Percentiles rank a stretch among this genome's conserved stretches.
phyloP scores from a whole-genome alignment of 2,329 filamentous ascomycete species.

The Clarireedia monteithiana region DNA sequence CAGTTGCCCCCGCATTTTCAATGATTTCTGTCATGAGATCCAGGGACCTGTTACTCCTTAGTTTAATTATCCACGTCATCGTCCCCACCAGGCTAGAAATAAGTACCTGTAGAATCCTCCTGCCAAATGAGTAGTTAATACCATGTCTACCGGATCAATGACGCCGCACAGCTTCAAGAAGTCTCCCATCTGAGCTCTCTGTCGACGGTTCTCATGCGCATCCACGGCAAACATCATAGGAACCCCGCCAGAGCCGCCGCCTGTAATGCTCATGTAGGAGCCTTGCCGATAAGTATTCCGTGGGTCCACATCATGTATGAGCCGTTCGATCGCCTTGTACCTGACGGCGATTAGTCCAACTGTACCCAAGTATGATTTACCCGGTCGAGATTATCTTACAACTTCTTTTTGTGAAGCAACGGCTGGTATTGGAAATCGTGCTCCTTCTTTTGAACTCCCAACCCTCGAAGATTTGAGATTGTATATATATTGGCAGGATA shows the following conservation, averaged over 20 bases:
- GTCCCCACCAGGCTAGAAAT: neutral
- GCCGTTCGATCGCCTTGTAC: neutral
- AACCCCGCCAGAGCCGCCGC: neutral
- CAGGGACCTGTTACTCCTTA: neutral
- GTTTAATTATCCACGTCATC: neutral
- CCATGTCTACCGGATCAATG: neutral
- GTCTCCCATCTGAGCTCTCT: neutral
- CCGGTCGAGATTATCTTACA: neutral
- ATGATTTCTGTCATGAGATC: neutral
- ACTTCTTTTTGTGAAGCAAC: neutral
- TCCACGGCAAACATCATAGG: constrained; percentile 2
- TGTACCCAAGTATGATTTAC: neutral
- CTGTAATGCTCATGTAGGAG: neutral
- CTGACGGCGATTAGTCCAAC: neutral
- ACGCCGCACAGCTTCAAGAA: neutral
- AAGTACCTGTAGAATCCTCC: constrained; percentile 1
- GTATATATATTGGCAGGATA: neutral
- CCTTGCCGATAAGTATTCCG: neutral
- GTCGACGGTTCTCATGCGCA: neutral
- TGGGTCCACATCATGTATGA: neutral
- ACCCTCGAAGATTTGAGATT: neutral
- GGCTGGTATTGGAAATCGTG: neutral
- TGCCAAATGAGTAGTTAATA: neutral
- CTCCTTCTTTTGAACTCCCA: neutral
- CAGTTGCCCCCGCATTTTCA: neutral